These are phyloP conservation scores for Umbelopsis vinacea DNA, from an alignment of 192 early-diverging fungal species.

Conservation along the genomic window DNA sequence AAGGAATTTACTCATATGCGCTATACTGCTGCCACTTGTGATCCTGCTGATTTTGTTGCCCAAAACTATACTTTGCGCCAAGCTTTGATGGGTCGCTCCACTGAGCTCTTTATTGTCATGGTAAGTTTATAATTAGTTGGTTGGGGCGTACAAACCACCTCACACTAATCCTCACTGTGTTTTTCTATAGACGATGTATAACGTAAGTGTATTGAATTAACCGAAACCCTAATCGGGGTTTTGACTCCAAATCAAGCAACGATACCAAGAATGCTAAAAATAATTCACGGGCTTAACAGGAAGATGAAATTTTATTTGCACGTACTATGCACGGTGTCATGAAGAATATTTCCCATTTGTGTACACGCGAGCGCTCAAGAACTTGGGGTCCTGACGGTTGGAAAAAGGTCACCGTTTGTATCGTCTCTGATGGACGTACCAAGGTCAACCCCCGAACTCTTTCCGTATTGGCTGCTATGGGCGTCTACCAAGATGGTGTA, in stretches of 20 bases:
- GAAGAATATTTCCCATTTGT: conserved; percentile 80
- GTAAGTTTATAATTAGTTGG: not conserved
- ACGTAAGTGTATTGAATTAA: conserved; percentile 35
- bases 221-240: not conserved
- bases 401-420: conserved; percentile 79
- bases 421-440: conserved; percentile 79
- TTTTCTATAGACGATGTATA: conserved; percentile 66
- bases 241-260: not conserved
- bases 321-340: conserved; percentile 77
- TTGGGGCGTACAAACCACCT: too few species aligned
- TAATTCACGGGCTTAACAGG: conserved; percentile 46
- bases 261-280: not conserved
- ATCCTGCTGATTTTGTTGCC: conserved; percentile 59
- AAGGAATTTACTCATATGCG: conserved; percentile 78
- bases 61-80: conserved; percentile 69
- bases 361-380: conserved; percentile 55
- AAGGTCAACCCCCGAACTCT: conserved; percentile 68
- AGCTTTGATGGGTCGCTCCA: conserved; percentile 63
- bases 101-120: conserved; percentile 80
- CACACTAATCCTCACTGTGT: not conserved
- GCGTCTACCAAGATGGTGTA: conserved; percentile 79
- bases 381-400: conserved; percentile 65
- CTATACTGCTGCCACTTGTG: conserved; percentile 76
- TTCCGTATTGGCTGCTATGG: conserved; percentile 72
- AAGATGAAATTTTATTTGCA: conserved; percentile 75